Evolutionary conservation across 768 basidiomycete genomes (phyloP).

Genomic region (Neoboletus subvelutipes): DNA sequence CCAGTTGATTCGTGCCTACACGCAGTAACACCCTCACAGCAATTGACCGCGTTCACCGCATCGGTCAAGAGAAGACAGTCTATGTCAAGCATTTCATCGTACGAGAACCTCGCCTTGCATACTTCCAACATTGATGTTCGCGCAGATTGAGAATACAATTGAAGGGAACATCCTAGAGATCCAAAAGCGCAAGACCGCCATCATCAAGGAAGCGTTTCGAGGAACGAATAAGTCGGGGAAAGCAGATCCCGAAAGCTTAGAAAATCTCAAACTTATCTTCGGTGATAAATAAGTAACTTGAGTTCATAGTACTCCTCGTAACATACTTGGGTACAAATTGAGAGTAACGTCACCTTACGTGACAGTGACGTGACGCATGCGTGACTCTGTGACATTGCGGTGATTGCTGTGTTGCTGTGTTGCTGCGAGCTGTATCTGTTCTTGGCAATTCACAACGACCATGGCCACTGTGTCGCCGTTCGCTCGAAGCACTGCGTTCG

Average conservation of each 20-base stretch:
- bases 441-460: slow-evolving; percentile 23
- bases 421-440: slow-evolving; percentile 17
- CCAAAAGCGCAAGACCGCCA: slow-evolving; percentile 83
- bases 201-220: slow-evolving; percentile 81
- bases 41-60: slow-evolving; percentile 82
- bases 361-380: slow-evolving; percentile 38
- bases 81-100: slow-evolving; percentile 87
- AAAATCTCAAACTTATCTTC: slow-evolving; percentile 61
- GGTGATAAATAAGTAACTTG: slow-evolving; percentile 8
- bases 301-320: too few relatives aligned
- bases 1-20: not conserved
- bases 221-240: slow-evolving; percentile 46
- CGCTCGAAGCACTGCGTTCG: slow-evolving; percentile 58
- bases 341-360: too few relatives aligned
- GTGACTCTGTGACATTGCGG: slow-evolving; percentile 24
- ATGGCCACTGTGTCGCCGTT: slow-evolving; percentile 52
- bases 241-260: slow-evolving; percentile 67
- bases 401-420: slow-evolving; percentile 26
- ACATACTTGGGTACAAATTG: too few relatives aligned
- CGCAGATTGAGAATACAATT: slow-evolving; percentile 68
- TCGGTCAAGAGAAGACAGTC: slow-evolving; percentile 80
- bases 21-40: slow-evolving; percentile 42
- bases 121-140: not conserved
- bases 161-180: slow-evolving; percentile 79
- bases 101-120: slow-evolving; percentile 21